A percentile compares a stretch with the other conserved stretches of the same genome.
phyloP scores from a whole-genome alignment of 2,329 filamentous ascomycete genomes.

The Camptophora hylomeconis region DNA sequence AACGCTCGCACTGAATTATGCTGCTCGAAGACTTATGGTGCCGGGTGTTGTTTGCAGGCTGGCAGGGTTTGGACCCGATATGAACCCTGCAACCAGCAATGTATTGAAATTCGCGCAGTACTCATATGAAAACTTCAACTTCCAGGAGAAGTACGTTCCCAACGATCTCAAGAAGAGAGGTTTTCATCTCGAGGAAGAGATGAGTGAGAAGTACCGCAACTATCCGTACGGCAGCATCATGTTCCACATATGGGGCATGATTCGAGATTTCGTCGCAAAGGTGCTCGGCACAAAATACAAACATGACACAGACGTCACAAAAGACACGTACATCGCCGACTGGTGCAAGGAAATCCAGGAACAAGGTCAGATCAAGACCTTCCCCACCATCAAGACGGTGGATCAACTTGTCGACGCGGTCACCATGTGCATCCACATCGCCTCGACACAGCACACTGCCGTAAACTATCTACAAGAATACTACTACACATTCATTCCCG shows the following conservation, averaged over 20 bases:
- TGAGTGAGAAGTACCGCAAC: constrained; percentile 29
- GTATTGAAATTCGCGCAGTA: constrained; percentile 30
- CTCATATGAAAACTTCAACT: constrained; percentile 34
- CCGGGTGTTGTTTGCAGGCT: constrained; percentile 33
- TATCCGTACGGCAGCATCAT: constrained; percentile 38
- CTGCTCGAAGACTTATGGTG: constrained; percentile 31
- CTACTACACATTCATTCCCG: constrained; percentile 36
- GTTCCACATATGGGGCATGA: constrained; percentile 30
- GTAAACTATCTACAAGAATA: constrained; percentile 41
- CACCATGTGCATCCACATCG: constrained; percentile 42
- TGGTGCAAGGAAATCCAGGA: constrained; percentile 31
- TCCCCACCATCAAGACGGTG: constrained; percentile 31
- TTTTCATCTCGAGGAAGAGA: constrained; percentile 24
- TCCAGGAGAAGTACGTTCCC: constrained; percentile 32
- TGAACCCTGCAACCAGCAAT: constrained; percentile 23
- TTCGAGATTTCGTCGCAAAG: constrained; percentile 30
- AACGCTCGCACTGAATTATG: constrained; percentile 37
- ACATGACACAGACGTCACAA: constrained; percentile 19
- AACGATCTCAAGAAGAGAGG: constrained; percentile 32
- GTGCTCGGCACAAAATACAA: constrained; percentile 26
- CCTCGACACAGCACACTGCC: constrained; percentile 36
- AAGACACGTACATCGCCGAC: constrained; percentile 23
- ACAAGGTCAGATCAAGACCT: constrained; percentile 28
- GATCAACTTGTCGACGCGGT: constrained; percentile 32
- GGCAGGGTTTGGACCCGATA: constrained; percentile 27